Evolutionary conservation across 1,284 basidiomycete species (phyloP), one percentile per base, ranked within the genome.

Genomic region (Vanrija humicola): DNA sequence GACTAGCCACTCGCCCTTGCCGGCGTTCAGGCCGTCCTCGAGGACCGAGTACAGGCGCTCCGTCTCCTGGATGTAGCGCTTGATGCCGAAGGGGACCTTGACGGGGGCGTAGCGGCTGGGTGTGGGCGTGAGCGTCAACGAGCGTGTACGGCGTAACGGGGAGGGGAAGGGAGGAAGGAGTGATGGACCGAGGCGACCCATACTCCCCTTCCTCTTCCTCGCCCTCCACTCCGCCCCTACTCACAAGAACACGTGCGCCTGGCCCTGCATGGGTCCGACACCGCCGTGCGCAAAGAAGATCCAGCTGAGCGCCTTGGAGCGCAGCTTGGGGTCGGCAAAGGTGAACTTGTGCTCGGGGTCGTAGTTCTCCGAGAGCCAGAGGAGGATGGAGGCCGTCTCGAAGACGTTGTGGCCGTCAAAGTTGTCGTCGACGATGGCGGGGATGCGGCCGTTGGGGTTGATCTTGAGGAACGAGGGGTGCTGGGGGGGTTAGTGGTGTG

Each of bases 1-100:
- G 10, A 83, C 86, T 28, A 92, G 82, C 73, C 80, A 91, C 45
- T 71, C 65, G 25, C 62, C 63, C 48, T 64, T 64, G 28, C 62
- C 60, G 7, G 80, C 79, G 29, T 76, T 69, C 2, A 93, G 81
- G 19, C 84, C 83, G 54, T 83, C 82, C 62, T 91, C 84, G 52
- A 91, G 81, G 9, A 91, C 89, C 40, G 82, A 78, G 69, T 87
- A 89, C 5, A 92, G 80, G 28, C 89, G 82, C 69, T 84, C 84
- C 3, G 87, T 87, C 79, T 92, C 90, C 38, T 87, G 82, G 25
- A 81, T 63, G 75, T 89, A 91, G 48, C 87, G 82, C 84, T 75
- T 75, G 62, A 79, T 78, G 38, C 69, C 76, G 63, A 75, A 77
- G 23, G 72, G 72, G 52, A 76, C 73, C 64, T 77, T 77, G 59